These are phyloP conservation scores for Plasmodium inui DNA, from an alignment of 169 alveolate genomes.

Conservation along the genomic window DNA sequence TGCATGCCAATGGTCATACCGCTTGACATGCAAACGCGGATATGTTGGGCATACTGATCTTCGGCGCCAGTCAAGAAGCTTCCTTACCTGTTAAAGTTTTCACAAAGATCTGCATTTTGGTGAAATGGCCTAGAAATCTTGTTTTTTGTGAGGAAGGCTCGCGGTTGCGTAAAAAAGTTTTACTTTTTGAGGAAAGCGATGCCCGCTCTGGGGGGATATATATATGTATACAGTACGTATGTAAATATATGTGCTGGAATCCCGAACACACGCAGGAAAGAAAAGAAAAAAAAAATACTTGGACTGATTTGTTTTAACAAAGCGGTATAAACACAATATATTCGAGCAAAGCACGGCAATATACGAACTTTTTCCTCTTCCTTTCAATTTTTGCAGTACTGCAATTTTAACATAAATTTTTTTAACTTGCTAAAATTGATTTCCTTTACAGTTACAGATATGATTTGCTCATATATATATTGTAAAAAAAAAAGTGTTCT, in stretches of 20 bases:
- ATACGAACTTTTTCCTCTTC: background rate
- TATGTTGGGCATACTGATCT: background rate
- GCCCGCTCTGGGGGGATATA: background rate
- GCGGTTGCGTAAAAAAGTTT: background rate
- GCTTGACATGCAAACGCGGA: background rate
- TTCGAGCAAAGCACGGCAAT: background rate
- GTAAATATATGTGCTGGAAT: slow-evolving; percentile 10
- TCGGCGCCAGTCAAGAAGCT: background rate
- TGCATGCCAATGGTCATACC: background rate
- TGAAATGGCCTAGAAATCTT: background rate
- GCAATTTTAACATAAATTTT: background rate
- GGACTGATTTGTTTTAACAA: slow-evolving; percentile 59
- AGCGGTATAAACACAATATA: slow-evolving; percentile 9
- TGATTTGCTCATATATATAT: background rate
- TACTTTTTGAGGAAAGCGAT: slow-evolving; percentile 19
- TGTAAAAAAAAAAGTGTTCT: background rate
- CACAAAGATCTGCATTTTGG: slow-evolving; percentile 94
- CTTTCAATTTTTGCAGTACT: background rate
- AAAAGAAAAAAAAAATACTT: slow-evolving; percentile 14
- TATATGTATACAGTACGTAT: background rate
- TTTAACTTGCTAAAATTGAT: slow-evolving; percentile 2
- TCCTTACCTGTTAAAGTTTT: slow-evolving; percentile 95
- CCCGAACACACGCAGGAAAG: slow-evolving; percentile 1
- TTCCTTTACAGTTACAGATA: background rate
- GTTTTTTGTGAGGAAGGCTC: background rate